These are phyloP conservation scores for Russula sp. DNA, from an alignment of 768 basidiomycete species.

Conservation along the genomic window DNA sequence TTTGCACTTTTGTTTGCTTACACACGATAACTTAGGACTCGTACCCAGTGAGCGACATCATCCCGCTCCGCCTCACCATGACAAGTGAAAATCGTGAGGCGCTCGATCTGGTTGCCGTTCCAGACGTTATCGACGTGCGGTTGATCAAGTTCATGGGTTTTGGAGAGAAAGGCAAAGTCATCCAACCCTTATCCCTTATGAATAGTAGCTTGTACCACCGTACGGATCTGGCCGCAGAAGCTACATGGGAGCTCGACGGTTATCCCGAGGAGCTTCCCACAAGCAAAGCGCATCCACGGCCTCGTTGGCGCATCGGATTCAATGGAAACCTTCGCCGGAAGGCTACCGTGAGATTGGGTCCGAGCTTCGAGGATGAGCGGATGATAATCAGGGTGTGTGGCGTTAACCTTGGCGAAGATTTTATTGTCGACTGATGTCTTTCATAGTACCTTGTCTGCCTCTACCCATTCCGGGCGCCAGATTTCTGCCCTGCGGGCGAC, in stretches of 20 bases:
- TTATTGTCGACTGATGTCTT: not conserved
- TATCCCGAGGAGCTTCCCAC: not conserved
- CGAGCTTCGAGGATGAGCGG: not conserved
- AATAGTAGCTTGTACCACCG: slow-evolving; percentile 7
- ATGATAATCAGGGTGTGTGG: slow-evolving; percentile 13
- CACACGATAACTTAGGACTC: not conserved
- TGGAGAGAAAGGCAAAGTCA: not conserved
- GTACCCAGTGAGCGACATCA: slow-evolving; percentile 2
- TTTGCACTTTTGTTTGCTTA: not conserved
- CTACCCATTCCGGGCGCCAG: slow-evolving; percentile 2
- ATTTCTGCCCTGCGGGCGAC: not conserved
- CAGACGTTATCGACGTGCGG: slow-evolving; percentile 12
- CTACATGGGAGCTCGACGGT: slow-evolving; percentile 5
- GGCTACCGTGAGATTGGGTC: not conserved
- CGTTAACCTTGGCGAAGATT: not conserved
- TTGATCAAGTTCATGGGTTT: slow-evolving; percentile 17
- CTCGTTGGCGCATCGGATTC: slow-evolving; percentile 14
- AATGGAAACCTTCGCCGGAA: slow-evolving; percentile 1
- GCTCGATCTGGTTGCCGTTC: not conserved
- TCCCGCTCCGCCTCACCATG: slow-evolving; percentile 12
- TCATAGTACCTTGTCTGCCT: not conserved
- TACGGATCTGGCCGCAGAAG: not conserved
- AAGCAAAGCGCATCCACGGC: not conserved
- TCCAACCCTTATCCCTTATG: not conserved
- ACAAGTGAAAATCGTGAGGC: slow-evolving; percentile 2